Percentiles rank a stretch among this genome's conserved stretches.
These are phyloP conservation scores for Trichophyton schoenleinii DNA, from an alignment of 2,329 filamentous ascomycete species.

Conservation along the genomic window DNA sequence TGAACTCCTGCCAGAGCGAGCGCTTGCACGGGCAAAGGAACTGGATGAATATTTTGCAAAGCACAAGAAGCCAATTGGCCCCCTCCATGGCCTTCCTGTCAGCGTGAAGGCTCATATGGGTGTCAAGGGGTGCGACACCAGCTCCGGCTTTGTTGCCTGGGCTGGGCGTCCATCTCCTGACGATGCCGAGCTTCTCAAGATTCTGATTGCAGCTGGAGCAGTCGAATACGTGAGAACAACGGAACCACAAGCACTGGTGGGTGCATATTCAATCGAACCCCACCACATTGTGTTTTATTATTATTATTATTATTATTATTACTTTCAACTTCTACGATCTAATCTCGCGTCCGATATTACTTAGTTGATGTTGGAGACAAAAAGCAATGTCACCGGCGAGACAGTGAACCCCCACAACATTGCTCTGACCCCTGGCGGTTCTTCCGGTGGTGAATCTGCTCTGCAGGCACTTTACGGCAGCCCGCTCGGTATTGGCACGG, in stretches of 20 bases:
- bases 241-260: constrained; percentile 49
- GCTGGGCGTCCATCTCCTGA: constrained; percentile 39
- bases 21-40: constrained; percentile 34
- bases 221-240: constrained; percentile 48
- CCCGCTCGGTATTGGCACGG: constrained; percentile 50
- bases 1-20: constrained; percentile 41
- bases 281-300: not conserved
- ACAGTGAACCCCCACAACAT: constrained; percentile 51
- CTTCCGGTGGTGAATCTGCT: constrained; percentile 55
- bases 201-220: constrained; percentile 30
- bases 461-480: constrained; percentile 48
- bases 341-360: not conserved
- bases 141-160: constrained; percentile 53
- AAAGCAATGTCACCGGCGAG: constrained; percentile 51
- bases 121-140: constrained; percentile 38
- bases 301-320: too few relatives aligned
- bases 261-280: not conserved
- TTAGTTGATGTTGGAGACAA: constrained; percentile 42
- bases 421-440: constrained; percentile 53
- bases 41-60: constrained; percentile 35
- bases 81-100: constrained; percentile 51
- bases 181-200: constrained; percentile 10
- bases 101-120: constrained; percentile 41
- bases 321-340: not conserved
- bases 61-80: constrained; percentile 37